Conservation (phyloP, 2,329 filamentous ascomycete species). For the Penicillium hesseltinei region DNA sequence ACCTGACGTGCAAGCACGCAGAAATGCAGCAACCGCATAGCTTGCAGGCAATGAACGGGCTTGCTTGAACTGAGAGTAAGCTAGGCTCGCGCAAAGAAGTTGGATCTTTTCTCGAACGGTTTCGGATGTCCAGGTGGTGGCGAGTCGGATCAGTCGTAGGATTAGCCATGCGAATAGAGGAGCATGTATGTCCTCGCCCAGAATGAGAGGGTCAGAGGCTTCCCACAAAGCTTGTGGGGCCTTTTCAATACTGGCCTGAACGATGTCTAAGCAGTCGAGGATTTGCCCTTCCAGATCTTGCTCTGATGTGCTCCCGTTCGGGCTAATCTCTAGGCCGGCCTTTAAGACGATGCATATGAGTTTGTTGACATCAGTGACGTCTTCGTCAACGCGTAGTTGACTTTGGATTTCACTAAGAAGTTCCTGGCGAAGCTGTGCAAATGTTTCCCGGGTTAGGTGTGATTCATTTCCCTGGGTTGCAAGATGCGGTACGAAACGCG, state of each 20-base stretch:
- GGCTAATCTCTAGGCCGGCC: conserved; percentile 64
- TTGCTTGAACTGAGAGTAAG: conserved; percentile 34
- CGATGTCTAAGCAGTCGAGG: conserved; percentile 72
- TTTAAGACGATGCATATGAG: conserved; percentile 80
- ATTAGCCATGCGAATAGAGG: conserved; percentile 56
- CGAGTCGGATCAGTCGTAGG: conserved; percentile 51
- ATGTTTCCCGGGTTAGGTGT: conserved; percentile 67
- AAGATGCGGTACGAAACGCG: conserved; percentile 80
- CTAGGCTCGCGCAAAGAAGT: conserved; percentile 35
- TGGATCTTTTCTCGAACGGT: conserved; percentile 42
- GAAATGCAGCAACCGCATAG: conserved; percentile 32
- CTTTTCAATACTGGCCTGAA: conserved; percentile 71
- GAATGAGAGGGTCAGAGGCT: conserved; percentile 60
- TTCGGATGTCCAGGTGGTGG: conserved; percentile 43
- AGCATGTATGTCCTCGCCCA: conserved; percentile 48
- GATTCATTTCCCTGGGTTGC: conserved; percentile 62
- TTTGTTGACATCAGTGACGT: conserved; percentile 75
- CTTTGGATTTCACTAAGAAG: conserved; percentile 51
- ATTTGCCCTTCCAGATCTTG: conserved; percentile 39
- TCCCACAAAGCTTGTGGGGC: conserved; percentile 67
- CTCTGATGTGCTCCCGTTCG: conserved; percentile 63
- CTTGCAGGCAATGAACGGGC: conserved; percentile 30
- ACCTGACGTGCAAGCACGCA: conserved; percentile 40
- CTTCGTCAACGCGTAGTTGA: conserved; percentile 57
- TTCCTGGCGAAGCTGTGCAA: conserved; percentile 71